Conservation (phyloP, 208 protist genomes). For the Leishmania amazonensis region DNA sequence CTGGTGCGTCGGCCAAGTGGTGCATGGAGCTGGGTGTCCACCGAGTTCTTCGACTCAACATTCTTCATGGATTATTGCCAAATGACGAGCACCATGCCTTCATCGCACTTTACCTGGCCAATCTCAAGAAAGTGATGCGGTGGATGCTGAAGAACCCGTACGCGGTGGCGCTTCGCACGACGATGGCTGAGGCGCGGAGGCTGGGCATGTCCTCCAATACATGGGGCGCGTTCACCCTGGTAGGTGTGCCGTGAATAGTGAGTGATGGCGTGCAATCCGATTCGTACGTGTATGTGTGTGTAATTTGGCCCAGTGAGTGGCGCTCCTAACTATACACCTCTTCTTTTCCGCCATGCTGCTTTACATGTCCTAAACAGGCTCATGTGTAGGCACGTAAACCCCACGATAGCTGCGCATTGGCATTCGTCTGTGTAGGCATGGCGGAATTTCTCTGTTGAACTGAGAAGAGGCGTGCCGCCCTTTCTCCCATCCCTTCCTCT, state of each 20-base stretch:
- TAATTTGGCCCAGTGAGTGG: neutral
- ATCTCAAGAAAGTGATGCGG: conserved; percentile 46
- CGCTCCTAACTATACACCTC: neutral
- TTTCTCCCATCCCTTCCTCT: neutral
- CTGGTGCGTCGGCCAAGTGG: conserved; percentile 49
- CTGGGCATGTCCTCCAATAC: conserved; percentile 39
- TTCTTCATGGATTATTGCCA: conserved; percentile 40
- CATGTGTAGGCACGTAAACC: neutral
- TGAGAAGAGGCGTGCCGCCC: neutral
- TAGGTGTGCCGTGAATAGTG: conserved; percentile 60
- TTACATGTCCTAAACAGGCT: neutral
- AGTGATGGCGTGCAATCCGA: neutral
- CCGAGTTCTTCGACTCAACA: conserved; percentile 78
- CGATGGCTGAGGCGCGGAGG: conserved; percentile 43
- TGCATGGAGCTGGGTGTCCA: conserved; percentile 66
- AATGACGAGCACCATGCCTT: conserved; percentile 57
- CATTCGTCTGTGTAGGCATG: neutral
- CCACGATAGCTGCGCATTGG: neutral
- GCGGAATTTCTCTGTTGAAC: neutral
- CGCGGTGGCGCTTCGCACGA: conserved; percentile 75
- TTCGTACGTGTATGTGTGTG: neutral
- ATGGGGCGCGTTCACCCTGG: conserved; percentile 76
- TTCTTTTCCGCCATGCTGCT: neutral
- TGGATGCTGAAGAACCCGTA: conserved; percentile 62
- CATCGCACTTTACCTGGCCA: conserved; percentile 51